These are phyloP conservation scores for Apostasia shenzhenica DNA, from an alignment of 106 monocot species.

Conservation along the genomic window DNA sequence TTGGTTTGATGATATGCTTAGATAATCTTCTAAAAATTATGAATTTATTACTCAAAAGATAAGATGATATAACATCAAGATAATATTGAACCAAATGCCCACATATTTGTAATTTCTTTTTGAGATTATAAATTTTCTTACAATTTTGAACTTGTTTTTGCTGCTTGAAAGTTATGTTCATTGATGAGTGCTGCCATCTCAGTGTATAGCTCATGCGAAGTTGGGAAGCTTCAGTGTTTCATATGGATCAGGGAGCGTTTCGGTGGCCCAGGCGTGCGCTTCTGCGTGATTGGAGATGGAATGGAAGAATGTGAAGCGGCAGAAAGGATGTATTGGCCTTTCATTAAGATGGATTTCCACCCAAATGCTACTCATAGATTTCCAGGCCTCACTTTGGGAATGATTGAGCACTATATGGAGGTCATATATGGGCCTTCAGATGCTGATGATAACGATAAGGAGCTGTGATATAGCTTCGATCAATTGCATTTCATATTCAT, in stretches of 20 bases:
- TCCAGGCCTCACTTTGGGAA: slow-evolving; percentile 55
- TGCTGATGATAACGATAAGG: slow-evolving; percentile 3
- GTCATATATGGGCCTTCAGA: slow-evolving; percentile 43
- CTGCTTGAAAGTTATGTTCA: not conserved
- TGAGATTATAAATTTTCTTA: no score
- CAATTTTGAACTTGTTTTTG: no score
- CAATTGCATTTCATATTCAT: no score
- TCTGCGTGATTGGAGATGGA: slow-evolving; percentile 94
- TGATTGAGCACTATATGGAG: slow-evolving; percentile 54
- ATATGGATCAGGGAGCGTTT: slow-evolving; percentile 70
- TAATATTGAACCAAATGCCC: no score
- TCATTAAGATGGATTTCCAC: slow-evolving; percentile 59
- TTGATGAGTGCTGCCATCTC: slow-evolving; percentile 3
- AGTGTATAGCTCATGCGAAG: slow-evolving; percentile 97
- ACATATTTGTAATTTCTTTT: no score
- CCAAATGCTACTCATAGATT: slow-evolving; percentile 53
- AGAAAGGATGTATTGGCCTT: slow-evolving; percentile 71
- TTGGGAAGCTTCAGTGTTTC: slow-evolving; percentile 81
- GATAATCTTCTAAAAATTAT: no score
- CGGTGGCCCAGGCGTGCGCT: slow-evolving; percentile 38
- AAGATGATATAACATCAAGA: no score
- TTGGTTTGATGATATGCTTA: no score
- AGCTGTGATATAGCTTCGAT: no score
- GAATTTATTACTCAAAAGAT: no score
- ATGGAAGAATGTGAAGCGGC: slow-evolving; percentile 83